These are phyloP conservation scores for Lophiostoma macrostomum DNA, from an alignment of 495 filamentous ascomycete species.

Conservation along the genomic window DNA sequence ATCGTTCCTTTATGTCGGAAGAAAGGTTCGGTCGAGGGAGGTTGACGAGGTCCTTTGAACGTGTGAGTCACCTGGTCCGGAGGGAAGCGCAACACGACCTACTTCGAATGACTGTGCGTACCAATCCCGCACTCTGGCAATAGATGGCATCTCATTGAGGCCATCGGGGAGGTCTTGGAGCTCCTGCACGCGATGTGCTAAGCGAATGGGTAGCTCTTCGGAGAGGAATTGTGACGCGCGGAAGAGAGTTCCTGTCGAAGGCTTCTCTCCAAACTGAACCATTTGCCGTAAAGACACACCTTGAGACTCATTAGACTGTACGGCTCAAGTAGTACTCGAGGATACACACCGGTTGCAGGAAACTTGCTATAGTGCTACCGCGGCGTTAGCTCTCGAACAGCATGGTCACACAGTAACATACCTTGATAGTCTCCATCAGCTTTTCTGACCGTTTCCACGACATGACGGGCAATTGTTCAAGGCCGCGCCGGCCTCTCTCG, in stretches of 20 bases:
- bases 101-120: constrained; percentile 99
- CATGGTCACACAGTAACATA: constrained; percentile 7
- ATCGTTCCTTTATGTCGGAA: constrained; percentile 71
- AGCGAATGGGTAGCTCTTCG: constrained; percentile 94
- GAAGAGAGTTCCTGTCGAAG: constrained; percentile 77
- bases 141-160: constrained; percentile 96
- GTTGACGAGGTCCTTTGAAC: constrained; percentile 79
- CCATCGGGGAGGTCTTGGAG: constrained; percentile 91
- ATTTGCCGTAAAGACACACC: constrained; percentile 80
- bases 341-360: constrained; percentile 81
- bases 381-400: constrained; percentile 9
- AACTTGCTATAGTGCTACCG: constrained; percentile 82
- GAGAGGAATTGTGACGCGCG: constrained; percentile 97
- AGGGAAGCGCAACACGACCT: constrained; percentile 38
- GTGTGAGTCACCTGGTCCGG: constrained; percentile 24
- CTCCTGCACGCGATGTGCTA: constrained; percentile 94
- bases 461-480: constrained; percentile 33
- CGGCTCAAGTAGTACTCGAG: background rate
- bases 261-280: constrained; percentile 81
- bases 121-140: constrained; percentile 92
- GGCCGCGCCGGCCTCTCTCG: constrained; percentile 27
- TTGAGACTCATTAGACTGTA: constrained; percentile 15
- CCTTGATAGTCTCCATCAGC: constrained; percentile 95
- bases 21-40: constrained; percentile 73
- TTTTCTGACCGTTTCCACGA: constrained; percentile 81